Evolutionary conservation across 2,329 filamentous ascomycete genomes (phyloP).

Genomic region (Phyllosticta paracitricarpa): DNA sequence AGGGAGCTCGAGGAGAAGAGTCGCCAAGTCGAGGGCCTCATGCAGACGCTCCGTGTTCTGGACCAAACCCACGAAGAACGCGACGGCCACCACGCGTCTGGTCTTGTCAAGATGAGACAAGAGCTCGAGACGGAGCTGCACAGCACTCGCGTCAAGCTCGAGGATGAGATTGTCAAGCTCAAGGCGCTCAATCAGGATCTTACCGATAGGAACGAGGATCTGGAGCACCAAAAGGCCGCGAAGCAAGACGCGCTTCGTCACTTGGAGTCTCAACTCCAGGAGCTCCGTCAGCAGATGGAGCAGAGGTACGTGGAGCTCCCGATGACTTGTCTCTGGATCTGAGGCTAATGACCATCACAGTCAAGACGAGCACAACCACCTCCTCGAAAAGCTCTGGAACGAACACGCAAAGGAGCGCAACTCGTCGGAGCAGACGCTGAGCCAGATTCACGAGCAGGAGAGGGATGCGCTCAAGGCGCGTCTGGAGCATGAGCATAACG

Average conservation of each 20-base stretch:
- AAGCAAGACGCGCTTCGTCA: background rate
- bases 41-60: conserved; percentile 6
- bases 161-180: conserved; percentile 9
- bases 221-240: conserved; percentile 2
- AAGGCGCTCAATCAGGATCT: conserved; percentile 8
- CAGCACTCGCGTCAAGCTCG: conserved; percentile 3
- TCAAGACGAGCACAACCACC: conserved; percentile 5
- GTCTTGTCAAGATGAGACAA: conserved; percentile 6
- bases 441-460: conserved; percentile 6
- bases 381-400: conserved; percentile 7
- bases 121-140: conserved; percentile 2
- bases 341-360: background rate
- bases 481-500: background rate
- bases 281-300: background rate
- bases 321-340: background rate
- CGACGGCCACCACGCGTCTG: conserved; percentile 7
- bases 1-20: conserved; percentile 8
- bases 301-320: conserved; percentile 1
- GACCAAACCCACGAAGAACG: conserved; percentile 8
- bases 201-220: conserved; percentile 7
- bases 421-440: conserved; percentile 7
- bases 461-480: background rate
- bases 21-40: conserved; percentile 11
- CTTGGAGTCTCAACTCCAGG: background rate
- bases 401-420: conserved; percentile 7